phyloP scores from a whole-genome alignment of 1,284 basidiomycete species.

The Ustilago nuda region DNA sequence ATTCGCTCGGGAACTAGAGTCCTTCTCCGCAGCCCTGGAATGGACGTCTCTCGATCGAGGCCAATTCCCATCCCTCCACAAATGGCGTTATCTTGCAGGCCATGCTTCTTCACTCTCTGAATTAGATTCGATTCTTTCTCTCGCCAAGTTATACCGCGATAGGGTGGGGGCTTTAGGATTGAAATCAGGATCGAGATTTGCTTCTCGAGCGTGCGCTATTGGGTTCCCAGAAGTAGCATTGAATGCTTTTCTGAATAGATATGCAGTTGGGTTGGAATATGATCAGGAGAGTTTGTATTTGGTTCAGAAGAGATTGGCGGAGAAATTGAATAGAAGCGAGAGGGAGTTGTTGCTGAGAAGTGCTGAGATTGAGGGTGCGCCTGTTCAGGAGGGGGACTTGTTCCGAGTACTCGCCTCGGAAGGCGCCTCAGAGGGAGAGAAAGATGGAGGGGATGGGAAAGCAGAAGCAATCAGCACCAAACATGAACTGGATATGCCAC shows the following conservation, averaged over 20 bases:
- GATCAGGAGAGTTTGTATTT: slow-evolving; percentile 25
- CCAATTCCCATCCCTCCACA: slow-evolving; percentile 15
- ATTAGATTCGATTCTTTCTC: slow-evolving; percentile 17
- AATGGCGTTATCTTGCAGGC: slow-evolving; percentile 21
- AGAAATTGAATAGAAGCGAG: slow-evolving; percentile 13
- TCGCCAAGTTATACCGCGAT: slow-evolving; percentile 40
- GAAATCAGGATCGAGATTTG: slow-evolving; percentile 16
- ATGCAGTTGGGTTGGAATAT: slow-evolving; percentile 36
- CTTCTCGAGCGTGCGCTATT: slow-evolving; percentile 5
- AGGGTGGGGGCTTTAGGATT: slow-evolving; percentile 27
- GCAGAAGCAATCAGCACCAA: slow-evolving; percentile 22
- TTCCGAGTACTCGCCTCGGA: slow-evolving; percentile 16
- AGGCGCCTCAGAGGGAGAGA: neutral
- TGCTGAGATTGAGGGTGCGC: slow-evolving; percentile 22
- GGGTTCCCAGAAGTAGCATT: slow-evolving; percentile 36
- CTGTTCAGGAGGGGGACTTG: slow-evolving; percentile 26
- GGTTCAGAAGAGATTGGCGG: slow-evolving; percentile 16
- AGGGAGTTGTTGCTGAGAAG: slow-evolving; percentile 28
- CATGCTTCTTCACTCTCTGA: slow-evolving; percentile 17
- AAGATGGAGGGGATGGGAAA: slow-evolving; percentile 16
- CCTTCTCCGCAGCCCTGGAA: slow-evolving; percentile 13
- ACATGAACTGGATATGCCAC: slow-evolving; percentile 38
- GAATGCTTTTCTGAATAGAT: slow-evolving; percentile 40
- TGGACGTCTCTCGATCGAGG: slow-evolving; percentile 30
- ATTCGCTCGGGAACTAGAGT: slow-evolving; percentile 15